Evolutionary conservation across 805 yeast species (phyloP).

Genomic region (Myxozyma melibiosi): DNA sequence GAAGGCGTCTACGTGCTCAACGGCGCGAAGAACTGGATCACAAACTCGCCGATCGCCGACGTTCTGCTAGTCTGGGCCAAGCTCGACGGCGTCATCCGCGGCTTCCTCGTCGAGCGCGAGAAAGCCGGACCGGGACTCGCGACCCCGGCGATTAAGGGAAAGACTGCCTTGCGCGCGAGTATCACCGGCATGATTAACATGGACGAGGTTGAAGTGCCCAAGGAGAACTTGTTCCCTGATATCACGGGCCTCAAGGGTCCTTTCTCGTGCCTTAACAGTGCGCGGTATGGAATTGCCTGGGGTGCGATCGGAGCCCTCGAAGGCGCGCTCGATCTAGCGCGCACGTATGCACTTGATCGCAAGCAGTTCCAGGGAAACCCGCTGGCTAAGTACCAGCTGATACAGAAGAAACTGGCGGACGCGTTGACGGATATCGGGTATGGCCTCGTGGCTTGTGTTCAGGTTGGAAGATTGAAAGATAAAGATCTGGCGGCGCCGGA

Average conservation of each 20-base stretch:
- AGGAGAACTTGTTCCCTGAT: constrained; percentile 46
- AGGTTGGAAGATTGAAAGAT: constrained; percentile 49
- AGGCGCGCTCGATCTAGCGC: constrained; percentile 44
- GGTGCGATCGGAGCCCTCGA: constrained; percentile 51
- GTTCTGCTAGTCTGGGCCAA: constrained; percentile 49
- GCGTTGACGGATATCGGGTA: constrained; percentile 48
- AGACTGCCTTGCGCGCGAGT: constrained; percentile 47
- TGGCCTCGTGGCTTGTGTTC: constrained; percentile 46
- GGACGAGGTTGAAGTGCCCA: constrained; percentile 50
- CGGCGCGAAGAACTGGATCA: constrained; percentile 51
- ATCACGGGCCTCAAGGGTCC: constrained; percentile 50
- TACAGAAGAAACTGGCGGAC: constrained; percentile 49
- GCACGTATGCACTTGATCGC: constrained; percentile 46
- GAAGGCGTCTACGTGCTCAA: constrained; percentile 46
- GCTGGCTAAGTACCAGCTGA: constrained; percentile 46
- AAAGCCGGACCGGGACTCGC: constrained; percentile 40
- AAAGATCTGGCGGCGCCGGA: constrained; percentile 45
- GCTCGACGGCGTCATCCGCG: constrained; percentile 48
- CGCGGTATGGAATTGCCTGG: constrained; percentile 50
- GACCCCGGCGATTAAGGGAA: constrained; percentile 48
- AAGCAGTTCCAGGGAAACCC: constrained; percentile 46
- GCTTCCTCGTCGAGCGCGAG: constrained; percentile 47
- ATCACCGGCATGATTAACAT: constrained; percentile 49
- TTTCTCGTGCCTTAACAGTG: constrained; percentile 48
- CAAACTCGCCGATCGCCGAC: constrained; percentile 52